These are phyloP conservation scores for Podospora comata DNA, from an alignment of 495 filamentous ascomycete species.

Conservation along the genomic window DNA sequence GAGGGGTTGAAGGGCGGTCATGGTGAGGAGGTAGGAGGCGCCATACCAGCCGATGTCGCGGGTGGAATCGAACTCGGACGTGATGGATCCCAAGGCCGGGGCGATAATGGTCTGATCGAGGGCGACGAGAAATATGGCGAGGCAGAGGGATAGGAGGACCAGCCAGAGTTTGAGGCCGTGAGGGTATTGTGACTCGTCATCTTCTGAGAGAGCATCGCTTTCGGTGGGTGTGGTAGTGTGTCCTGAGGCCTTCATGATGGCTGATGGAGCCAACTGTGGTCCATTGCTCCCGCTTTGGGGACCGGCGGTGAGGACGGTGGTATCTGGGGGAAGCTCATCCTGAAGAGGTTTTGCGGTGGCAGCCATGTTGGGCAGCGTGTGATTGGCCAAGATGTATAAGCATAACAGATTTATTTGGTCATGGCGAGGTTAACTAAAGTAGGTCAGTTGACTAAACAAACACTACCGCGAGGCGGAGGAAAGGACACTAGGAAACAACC, in stretches of 20 bases:
- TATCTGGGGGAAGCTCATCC: neutral
- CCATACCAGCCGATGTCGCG: slow-evolving; percentile 50
- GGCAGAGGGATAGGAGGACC: neutral
- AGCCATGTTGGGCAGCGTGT: neutral
- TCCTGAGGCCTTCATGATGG: neutral
- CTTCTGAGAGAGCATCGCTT: neutral
- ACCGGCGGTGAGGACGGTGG: neutral
- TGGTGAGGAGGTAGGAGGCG: slow-evolving; percentile 48
- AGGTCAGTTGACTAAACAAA: neutral
- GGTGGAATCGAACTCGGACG: slow-evolving; percentile 32
- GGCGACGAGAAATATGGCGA: neutral
- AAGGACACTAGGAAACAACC: neutral
- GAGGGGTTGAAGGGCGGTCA: slow-evolving; percentile 45
- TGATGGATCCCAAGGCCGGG: slow-evolving; percentile 47
- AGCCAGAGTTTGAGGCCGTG: neutral
- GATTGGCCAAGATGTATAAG: neutral
- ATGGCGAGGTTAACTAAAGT: too few species aligned
- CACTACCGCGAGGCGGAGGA: neutral
- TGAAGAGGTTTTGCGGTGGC: neutral
- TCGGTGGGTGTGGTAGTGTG: neutral
- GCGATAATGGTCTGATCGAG: slow-evolving; percentile 46
- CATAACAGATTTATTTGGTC: too few species aligned
- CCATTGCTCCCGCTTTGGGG: neutral
- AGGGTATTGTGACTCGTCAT: neutral
- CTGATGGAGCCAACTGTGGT: neutral